phyloP scores from a whole-genome alignment of 2,329 filamentous ascomycete genomes.

The Fusarium decemcellulare region DNA sequence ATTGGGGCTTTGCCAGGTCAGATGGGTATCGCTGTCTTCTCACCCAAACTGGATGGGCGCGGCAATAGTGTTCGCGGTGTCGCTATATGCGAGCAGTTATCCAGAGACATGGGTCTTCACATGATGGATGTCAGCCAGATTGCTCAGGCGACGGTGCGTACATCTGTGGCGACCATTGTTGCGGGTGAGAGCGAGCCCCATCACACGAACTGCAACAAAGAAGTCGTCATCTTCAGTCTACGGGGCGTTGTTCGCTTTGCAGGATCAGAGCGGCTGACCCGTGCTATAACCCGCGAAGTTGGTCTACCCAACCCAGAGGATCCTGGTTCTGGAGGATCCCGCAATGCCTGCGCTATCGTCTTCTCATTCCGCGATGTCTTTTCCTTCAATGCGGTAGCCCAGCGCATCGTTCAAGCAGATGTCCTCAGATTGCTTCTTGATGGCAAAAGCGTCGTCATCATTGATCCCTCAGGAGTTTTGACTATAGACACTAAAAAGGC shows the following conservation, averaged over 20 bases:
- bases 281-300: slow-evolving; percentile 49
- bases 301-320: slow-evolving; percentile 39
- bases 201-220: slow-evolving; percentile 44
- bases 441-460: slow-evolving; percentile 47
- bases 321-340: slow-evolving; percentile 44
- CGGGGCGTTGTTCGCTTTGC: slow-evolving; percentile 53
- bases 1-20: slow-evolving; percentile 52
- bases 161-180: slow-evolving; percentile 49
- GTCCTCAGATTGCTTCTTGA: slow-evolving; percentile 44
- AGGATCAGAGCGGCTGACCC: slow-evolving; percentile 51
- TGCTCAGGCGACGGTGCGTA: slow-evolving; percentile 47
- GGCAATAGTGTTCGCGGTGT: slow-evolving; percentile 53
- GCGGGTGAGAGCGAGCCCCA: slow-evolving; percentile 44
- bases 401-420: slow-evolving; percentile 48
- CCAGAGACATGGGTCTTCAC: slow-evolving; percentile 51
- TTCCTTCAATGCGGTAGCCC: slow-evolving; percentile 49
- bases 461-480: slow-evolving; percentile 49
- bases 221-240: slow-evolving; percentile 51
- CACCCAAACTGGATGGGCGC: slow-evolving; percentile 50
- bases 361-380: slow-evolving; percentile 52
- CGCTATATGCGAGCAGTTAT: slow-evolving; percentile 50
- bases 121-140: slow-evolving; percentile 55
- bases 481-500: slow-evolving; percentile 29
- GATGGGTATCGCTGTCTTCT: slow-evolving; percentile 51
- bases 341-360: slow-evolving; percentile 48